These are phyloP conservation scores for Pseudofabraea citricarpa DNA, from an alignment of 2,329 filamentous ascomycete species.

Conservation along the genomic window DNA sequence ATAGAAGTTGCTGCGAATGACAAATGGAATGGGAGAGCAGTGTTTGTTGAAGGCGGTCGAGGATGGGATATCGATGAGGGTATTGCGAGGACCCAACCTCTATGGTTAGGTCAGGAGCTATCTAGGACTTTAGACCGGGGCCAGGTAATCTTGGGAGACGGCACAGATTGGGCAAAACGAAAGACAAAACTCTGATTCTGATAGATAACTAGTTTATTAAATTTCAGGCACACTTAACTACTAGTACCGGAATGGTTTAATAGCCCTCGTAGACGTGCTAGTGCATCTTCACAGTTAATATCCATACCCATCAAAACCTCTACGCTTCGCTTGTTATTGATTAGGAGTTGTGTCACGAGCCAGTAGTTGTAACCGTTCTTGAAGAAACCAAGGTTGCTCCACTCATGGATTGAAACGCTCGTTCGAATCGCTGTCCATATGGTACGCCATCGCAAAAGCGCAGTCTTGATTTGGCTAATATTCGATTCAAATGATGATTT, in stretches of 20 bases:
- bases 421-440: constrained; percentile 16
- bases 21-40: constrained; percentile 41
- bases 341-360: constrained; percentile 17
- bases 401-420: constrained; percentile 8
- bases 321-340: constrained; percentile 14
- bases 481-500: constrained; percentile 8
- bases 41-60: constrained; percentile 35
- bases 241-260: constrained; percentile 6
- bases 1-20: constrained; percentile 42
- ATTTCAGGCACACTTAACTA: neutral
- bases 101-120: constrained; percentile 12
- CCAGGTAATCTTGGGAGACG: constrained; percentile 10
- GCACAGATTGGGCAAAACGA: constrained; percentile 6
- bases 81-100: constrained; percentile 5
- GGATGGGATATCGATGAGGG: constrained; percentile 14
- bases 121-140: constrained; percentile 6
- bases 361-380: constrained; percentile 20
- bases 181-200: neutral
- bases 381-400: constrained; percentile 15
- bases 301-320: constrained; percentile 18
- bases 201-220: neutral
- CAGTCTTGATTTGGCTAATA: constrained; percentile 12
- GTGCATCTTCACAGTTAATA: constrained; percentile 17
- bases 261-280: constrained; percentile 11
- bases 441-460: constrained; percentile 15